Percentiles rank a stretch among this genome's conserved stretches.
Evolutionary conservation across 345 rosid genomes (phyloP).

Genomic region (Aurinia saxatilis): DNA sequence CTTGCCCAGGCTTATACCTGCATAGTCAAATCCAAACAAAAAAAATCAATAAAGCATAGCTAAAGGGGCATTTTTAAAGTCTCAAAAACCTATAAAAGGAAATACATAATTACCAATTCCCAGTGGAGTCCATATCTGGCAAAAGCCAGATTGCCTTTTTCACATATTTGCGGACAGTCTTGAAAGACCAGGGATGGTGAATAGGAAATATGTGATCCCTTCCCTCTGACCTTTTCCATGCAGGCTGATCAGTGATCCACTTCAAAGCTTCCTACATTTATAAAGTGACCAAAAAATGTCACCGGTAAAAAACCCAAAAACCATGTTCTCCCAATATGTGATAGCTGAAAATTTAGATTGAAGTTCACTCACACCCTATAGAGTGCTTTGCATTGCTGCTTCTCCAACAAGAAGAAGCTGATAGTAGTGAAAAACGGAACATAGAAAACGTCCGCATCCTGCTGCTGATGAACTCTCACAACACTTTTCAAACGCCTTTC

Average conservation of each 20-base stretch:
- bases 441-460: slow-evolving; percentile 73
- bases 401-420: slow-evolving; percentile 84
- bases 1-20: slow-evolving; percentile 95
- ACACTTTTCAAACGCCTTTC: slow-evolving; percentile 70
- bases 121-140: slow-evolving; percentile 91
- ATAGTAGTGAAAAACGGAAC: slow-evolving; percentile 81
- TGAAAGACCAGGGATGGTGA: slow-evolving; percentile 96
- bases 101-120: slow-evolving; percentile 55
- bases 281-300: background rate
- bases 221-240: slow-evolving; percentile 77
- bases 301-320: background rate
- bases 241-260: slow-evolving; percentile 93
- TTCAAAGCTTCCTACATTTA: slow-evolving; percentile 61
- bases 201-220: slow-evolving; percentile 87
- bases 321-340: background rate
- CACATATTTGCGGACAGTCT: slow-evolving; percentile 67
- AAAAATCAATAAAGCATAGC: background rate
- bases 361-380: slow-evolving; percentile 94
- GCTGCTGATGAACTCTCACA: slow-evolving; percentile 58
- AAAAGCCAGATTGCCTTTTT: slow-evolving; percentile 82
- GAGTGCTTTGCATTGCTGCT: slow-evolving; percentile 85
- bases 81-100: slow-evolving; percentile 1
- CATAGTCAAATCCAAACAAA: slow-evolving; percentile 1
- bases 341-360: background rate
- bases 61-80: background rate